Conservation (phyloP, 768 basidiomycete species). For the Suillus lakei region DNA sequence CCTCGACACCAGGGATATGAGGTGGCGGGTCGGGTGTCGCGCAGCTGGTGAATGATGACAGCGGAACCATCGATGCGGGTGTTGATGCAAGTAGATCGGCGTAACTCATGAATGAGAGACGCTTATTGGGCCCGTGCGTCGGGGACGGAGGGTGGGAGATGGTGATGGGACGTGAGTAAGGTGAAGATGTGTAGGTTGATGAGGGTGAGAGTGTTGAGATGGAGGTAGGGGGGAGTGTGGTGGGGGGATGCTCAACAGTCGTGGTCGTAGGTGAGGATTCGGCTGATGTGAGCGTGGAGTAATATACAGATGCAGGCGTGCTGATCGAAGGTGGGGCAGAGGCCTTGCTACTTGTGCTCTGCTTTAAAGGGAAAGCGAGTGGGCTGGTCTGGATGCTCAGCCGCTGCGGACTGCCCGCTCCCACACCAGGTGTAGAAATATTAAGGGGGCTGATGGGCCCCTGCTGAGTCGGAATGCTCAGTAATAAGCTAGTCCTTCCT, state of each 20-base stretch:
- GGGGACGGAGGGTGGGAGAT: conserved; percentile 50
- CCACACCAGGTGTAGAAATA: conserved; percentile 31
- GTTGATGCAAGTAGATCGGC: conserved; percentile 81
- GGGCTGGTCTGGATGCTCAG: conserved; percentile 32
- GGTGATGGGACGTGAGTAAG: conserved; percentile 26
- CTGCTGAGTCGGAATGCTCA: conserved; percentile 48
- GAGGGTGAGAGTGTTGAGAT: conserved; percentile 24
- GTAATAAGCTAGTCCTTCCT: conserved; percentile 47
- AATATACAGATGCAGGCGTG: conserved; percentile 56
- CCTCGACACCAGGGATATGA: conserved; percentile 69
- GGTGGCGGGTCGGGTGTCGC: conserved; percentile 67
- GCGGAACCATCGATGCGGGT: conserved; percentile 71
- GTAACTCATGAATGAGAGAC: conserved; percentile 90
- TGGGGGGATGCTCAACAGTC: conserved; percentile 33
- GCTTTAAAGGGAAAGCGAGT: conserved; percentile 10
- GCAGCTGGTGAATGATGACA: conserved; percentile 74
- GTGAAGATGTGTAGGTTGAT: conserved; percentile 32
- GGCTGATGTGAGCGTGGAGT: conserved; percentile 43
- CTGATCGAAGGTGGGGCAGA: conserved; percentile 36
- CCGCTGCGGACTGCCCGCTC: conserved; percentile 27
- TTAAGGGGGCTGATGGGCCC: conserved; percentile 21
- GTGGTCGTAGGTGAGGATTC: conserved; percentile 46
- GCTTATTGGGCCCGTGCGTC: conserved; percentile 55
- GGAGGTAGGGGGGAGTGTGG: conserved; percentile 24
- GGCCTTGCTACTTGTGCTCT: conserved; percentile 19